phyloP scores from a whole-genome alignment of 805 yeast genomes.

The Starmerella apicola region DNA sequence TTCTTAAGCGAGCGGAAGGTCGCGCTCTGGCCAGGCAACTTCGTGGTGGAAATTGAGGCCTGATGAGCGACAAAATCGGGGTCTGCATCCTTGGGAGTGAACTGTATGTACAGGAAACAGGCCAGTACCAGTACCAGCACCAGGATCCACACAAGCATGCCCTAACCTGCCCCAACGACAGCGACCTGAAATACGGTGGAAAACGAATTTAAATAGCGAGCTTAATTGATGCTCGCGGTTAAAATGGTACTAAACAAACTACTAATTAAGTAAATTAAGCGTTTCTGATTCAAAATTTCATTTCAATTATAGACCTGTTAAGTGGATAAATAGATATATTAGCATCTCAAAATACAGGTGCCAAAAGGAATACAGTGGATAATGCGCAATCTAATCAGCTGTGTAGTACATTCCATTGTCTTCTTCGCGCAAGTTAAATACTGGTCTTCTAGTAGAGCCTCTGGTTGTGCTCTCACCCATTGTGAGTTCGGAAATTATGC shows the following conservation, averaged over 20 bases:
- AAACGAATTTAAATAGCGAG: too few relatives aligned
- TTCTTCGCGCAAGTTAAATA: conserved; percentile 16
- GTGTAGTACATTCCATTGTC: conserved; percentile 13
- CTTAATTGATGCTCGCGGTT: too few relatives aligned
- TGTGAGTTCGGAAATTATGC: conserved; percentile 31
- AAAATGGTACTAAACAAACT: too few relatives aligned
- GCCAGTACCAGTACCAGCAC: conserved; percentile 12
- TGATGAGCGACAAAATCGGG: conserved; percentile 36
- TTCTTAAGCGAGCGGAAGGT: conserved; percentile 61
- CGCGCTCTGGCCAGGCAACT: conserved; percentile 61
- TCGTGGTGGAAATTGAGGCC: conserved; percentile 49
- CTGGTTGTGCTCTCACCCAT: conserved; percentile 1
- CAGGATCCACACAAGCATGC: conserved; percentile 18
- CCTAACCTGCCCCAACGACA: background rate
- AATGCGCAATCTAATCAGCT: conserved; percentile 2
- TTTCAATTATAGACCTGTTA: too few relatives aligned
- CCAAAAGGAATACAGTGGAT: background rate
- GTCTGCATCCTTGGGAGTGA: conserved; percentile 28
- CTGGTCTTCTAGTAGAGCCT: conserved; percentile 3
- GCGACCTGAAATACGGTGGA: too few relatives aligned
- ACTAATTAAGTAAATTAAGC: too few relatives aligned
- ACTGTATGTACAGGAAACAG: conserved; percentile 16
- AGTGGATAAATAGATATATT: background rate
- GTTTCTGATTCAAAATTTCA: too few relatives aligned
- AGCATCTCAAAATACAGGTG: background rate